A percentile compares a stretch with the other conserved stretches of the same genome.
Evolutionary conservation across 2,329 filamentous ascomycete genomes (phyloP).

Genomic region (Verticillium klebahnii): DNA sequence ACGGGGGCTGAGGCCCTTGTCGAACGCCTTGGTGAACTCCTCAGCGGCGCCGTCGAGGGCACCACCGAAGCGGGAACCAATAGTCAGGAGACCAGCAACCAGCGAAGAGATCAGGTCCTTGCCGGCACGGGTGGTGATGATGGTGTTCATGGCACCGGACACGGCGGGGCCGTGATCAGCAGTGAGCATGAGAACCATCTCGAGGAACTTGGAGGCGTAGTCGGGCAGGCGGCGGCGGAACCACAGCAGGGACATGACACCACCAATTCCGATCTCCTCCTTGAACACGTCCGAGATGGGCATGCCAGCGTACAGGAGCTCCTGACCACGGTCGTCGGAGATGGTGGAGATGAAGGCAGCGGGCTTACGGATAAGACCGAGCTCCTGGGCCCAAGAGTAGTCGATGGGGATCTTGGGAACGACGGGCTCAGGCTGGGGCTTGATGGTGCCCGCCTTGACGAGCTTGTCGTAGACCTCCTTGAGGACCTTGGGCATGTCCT

Average conservation of each 20-base stretch:
- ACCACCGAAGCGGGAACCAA: slow-evolving; percentile 97
- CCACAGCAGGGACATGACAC: slow-evolving; percentile 99
- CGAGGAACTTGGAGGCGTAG: slow-evolving; percentile 97
- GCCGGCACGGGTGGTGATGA: slow-evolving; percentile 98
- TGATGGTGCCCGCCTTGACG: slow-evolving; percentile 78
- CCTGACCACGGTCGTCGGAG: slow-evolving; percentile 98
- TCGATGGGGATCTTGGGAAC: slow-evolving; percentile 99
- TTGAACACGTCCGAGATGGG: slow-evolving; percentile 99
- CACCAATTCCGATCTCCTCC: slow-evolving; percentile 98
- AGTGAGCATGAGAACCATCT: slow-evolving; percentile 99
- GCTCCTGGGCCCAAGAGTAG: slow-evolving; percentile 99
- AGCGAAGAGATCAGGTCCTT: slow-evolving; percentile 97
- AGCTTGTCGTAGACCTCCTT: slow-evolving; percentile 83
- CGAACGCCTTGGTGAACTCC: slow-evolving; percentile 96
- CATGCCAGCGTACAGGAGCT: slow-evolving; percentile 98
- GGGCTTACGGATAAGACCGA: slow-evolving; percentile 98
- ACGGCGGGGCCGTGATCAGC: slow-evolving; percentile 98
- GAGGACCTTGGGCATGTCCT: slow-evolving; percentile 80
- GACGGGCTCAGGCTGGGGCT: slow-evolving; percentile 80
- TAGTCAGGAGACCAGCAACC: slow-evolving; percentile 94
- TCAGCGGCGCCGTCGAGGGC: slow-evolving; percentile 95
- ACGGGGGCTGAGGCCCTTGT: slow-evolving; percentile 96
- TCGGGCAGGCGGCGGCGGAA: slow-evolving; percentile 95
- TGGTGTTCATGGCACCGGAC: slow-evolving; percentile 99
- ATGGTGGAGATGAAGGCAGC: slow-evolving; percentile 99